Percentiles rank a stretch among this genome's conserved stretches.
These are phyloP conservation scores for Trematosphaeria pertusa DNA, from an alignment of 2,329 filamentous ascomycete genomes.

Conservation along the genomic window DNA sequence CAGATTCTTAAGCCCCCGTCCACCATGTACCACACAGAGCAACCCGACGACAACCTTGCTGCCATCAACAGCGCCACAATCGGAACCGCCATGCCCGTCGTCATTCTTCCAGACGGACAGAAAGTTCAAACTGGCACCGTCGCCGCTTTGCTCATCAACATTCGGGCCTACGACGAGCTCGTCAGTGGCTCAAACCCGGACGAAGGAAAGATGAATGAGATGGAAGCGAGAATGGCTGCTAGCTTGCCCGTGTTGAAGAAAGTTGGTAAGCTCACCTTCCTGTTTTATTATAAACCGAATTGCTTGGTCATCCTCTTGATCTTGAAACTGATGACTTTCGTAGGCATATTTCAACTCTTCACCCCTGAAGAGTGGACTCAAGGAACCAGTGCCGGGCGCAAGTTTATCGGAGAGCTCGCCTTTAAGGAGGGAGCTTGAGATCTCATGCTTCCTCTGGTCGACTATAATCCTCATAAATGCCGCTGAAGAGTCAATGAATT, in stretches of 20 bases:
- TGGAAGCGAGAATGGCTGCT: constrained; percentile 8
- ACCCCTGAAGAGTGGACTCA: constrained; percentile 14
- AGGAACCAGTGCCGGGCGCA: constrained; percentile 11
- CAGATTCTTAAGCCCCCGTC: too few species aligned
- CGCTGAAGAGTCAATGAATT: too few species aligned
- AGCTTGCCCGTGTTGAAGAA: constrained; percentile 9
- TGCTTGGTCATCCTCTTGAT: too few species aligned
- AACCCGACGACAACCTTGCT: constrained; percentile 3
- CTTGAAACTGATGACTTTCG: not conserved
- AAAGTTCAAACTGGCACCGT: constrained; percentile 16
- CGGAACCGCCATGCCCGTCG: constrained; percentile 10
- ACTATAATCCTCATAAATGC: too few species aligned
- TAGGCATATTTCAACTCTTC: constrained; percentile 15
- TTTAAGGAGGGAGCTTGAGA: not conserved
- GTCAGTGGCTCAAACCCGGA: not conserved
- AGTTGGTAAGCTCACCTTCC: constrained; percentile 1
- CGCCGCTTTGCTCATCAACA: constrained; percentile 11
- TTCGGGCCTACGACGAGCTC: constrained; percentile 10
- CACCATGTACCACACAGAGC: not conserved
- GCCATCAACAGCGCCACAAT: constrained; percentile 13
- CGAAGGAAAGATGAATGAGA: not conserved
- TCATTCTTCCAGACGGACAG: constrained; percentile 10
- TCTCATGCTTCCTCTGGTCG: too few species aligned
- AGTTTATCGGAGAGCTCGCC: constrained; percentile 13
- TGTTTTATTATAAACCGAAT: too few species aligned